These are phyloP conservation scores for Trichomonas vaginalis DNA, from an alignment of 208 protist species.

Conservation along the genomic window DNA sequence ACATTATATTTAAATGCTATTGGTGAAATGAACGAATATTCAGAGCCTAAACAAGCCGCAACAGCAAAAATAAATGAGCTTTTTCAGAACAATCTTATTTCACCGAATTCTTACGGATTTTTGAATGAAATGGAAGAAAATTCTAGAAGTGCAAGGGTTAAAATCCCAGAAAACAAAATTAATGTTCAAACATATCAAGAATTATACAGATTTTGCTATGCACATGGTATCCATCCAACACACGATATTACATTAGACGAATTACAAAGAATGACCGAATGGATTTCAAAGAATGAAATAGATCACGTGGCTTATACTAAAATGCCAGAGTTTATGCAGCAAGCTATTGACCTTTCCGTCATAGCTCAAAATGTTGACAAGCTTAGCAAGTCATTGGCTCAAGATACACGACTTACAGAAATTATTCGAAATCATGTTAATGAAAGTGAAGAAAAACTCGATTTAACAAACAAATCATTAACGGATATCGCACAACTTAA, in stretches of 20 bases:
- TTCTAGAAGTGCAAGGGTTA: background rate
- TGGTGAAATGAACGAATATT: background rate
- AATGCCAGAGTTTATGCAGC: background rate
- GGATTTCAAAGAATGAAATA: background rate
- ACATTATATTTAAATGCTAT: background rate
- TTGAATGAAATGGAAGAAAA: background rate
- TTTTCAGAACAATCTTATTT: background rate
- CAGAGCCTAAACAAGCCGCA: background rate
- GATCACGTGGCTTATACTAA: background rate
- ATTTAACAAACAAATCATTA: background rate
- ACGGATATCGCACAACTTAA: background rate
- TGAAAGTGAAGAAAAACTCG: background rate
- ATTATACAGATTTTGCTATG: background rate
- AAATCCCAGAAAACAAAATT: background rate
- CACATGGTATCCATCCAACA: background rate
- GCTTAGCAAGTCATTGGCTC: background rate
- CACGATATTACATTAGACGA: background rate
- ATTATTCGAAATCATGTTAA: background rate
- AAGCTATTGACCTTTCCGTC: background rate
- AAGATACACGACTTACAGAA: background rate
- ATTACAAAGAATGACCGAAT: background rate
- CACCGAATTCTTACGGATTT: background rate
- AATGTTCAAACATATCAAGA: background rate
- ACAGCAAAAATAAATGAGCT: background rate
- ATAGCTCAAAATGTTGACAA: background rate